Evolutionary conservation across 768 basidiomycete genomes (phyloP), one percentile per base, ranked within the genome.

Genomic region (Rhodotorula kratochvilovae): DNA sequence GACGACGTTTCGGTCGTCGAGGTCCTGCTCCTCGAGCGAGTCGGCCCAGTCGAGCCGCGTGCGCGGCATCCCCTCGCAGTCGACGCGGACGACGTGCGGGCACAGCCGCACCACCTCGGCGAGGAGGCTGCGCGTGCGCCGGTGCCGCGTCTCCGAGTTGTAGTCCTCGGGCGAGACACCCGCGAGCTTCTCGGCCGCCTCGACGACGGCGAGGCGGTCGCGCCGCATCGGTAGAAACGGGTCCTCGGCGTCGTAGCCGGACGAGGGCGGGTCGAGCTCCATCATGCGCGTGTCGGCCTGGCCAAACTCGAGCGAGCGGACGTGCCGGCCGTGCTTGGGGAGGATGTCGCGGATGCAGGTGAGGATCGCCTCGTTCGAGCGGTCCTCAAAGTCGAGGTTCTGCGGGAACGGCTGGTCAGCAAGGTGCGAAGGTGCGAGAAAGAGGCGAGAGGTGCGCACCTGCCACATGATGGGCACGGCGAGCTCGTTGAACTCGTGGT

Each of bases 401-500:
- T 71, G 65, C 5, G 13, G 36, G 53, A 7, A 35, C 29, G 5
- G 48, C 39, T 21, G 3, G 35, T 48, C 33, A 58, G 29, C n/a
- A n/a, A 19, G 2, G 13, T 39, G n/a, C n/a, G 31, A n/a, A n/a
- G n/a, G n/a, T n/a, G n/a, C n/a, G 39, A 27, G 43, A 33, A 7
- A 31, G 3, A 36, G 21, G 45, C 45, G 15, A 21, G 6, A 4
- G 27, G 45, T 31, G 59, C 61, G 62, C 39, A 60, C 70, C 29
- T 43, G 29, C 70, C 70, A 71, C n/a, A 59, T 27, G 50, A 42
- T 67, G 29, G 48, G 66, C 12, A 45, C 39, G 2, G 66, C 46
- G 27, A 67, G 35, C 11, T 67, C 66, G 55, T 27, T 63, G 31
- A 71, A 71, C 43, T 71, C 70, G 25, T 43, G 55, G 51, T 59